Evolutionary conservation across 495 filamentous ascomycete genomes (phyloP).

Genomic region (Aspergillus wentii): DNA sequence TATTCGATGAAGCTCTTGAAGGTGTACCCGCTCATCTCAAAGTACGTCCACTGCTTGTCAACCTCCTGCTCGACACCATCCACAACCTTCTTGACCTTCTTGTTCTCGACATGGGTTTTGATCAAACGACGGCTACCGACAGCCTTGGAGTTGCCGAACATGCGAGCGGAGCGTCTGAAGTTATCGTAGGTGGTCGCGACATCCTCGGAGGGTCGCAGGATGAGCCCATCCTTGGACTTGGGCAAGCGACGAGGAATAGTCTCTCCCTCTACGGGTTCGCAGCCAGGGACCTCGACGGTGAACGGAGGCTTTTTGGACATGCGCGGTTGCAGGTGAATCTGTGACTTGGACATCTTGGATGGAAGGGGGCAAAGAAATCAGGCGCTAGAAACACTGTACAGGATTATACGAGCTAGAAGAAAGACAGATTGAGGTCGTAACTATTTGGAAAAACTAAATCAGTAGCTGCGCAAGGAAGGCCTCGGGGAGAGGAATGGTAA

Average conservation of each 20-base stretch:
- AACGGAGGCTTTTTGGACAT: conserved; percentile 59
- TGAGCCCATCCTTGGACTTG: conserved; percentile 62
- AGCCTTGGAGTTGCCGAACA: conserved; percentile 85
- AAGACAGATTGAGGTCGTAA: neutral
- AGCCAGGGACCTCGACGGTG: conserved; percentile 73
- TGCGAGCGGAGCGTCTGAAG: conserved; percentile 67
- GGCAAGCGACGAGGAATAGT: conserved; percentile 85
- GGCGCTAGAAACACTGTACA: no score
- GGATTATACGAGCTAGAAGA: no score
- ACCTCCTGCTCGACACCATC: conserved; percentile 86
- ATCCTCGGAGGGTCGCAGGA: conserved; percentile 60
- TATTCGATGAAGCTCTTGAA: conserved; percentile 89
- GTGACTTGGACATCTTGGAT: conserved; percentile 41
- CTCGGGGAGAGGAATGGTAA: conserved; percentile 2
- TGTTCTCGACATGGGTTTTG: conserved; percentile 83
- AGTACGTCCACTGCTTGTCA: conserved; percentile 95
- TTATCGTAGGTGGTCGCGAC: conserved; percentile 85
- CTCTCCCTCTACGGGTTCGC: conserved; percentile 72
- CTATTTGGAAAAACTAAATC: no score
- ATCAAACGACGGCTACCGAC: conserved; percentile 77
- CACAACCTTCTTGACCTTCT: conserved; percentile 95
- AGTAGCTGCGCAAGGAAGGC: neutral
- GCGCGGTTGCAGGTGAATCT: conserved; percentile 57
- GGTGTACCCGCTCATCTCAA: conserved; percentile 83
- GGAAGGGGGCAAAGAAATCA: no score